Base-by-base conservation (phyloP, 306 rosid species). In the Pachyrhizus erosus region DNA sequence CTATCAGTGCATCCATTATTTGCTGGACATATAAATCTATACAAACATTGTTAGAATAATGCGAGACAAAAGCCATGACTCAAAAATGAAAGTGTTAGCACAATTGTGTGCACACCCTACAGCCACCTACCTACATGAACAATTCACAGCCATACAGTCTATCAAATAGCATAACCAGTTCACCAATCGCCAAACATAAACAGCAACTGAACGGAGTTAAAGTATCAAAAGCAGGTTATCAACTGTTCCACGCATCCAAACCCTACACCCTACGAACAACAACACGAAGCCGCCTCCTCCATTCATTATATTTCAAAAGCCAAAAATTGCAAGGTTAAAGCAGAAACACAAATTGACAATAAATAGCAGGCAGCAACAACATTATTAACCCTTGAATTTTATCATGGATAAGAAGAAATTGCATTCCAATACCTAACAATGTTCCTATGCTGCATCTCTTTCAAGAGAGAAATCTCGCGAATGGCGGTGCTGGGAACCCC, bases 401-500 rank as follows among this genome's bases (percentile, higher is more conserved):
- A 69, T 18, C 17, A 69, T 51, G 26, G 4, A 52, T 0, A 70
- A 61, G 4, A 0, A 17, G 5, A 31, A 34, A 46, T 4, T 58
- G 82, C 60, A 83, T 34, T 60, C 11, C 3, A 61, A 13, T 90
- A 93, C 98, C 93, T 91, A 80, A 93, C 98, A 85, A 93, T 91
- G 88, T 93, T 93, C 80, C 89, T 89, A 48, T 93, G 98, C 84
- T 93, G 97, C 98, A 93, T 91, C 87, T 93, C 98, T 78, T 93
- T 93, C 75, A 93, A 58, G 57, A 93, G 94, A 10, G 98, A 93
- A 89, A 93, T 93, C 86, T 93, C 98, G 2, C 98, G 91, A 21
- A 93, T 93, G 2, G 98, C 98, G 2, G 98, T 91, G 89, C 97
- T 93, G 5, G 98, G 98, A 77, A 93, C 98, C 5, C 97, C 97